Base-by-base conservation (phyloP, 768 basidiomycete species). In the Tricholoma hemisulphureum region DNA sequence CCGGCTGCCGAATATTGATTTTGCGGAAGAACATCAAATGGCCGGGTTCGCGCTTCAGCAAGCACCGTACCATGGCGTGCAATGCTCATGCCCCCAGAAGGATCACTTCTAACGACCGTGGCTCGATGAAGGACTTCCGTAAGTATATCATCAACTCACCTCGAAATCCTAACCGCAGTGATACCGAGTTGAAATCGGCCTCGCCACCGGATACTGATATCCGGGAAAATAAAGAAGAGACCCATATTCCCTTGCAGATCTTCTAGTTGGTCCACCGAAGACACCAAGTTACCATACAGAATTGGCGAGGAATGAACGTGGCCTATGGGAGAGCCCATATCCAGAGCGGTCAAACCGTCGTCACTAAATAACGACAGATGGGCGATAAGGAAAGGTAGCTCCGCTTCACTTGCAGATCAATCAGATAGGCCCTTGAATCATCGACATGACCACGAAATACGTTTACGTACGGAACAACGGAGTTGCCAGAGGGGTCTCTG, bases 201-300 rank as follows among this genome's bases (percentile, higher is more conserved):
- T 23, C 83, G 79, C 76, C 82, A 83, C 16, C 91, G 83, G 56
- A 96, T 84, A 69, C 91, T 93, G 65, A 92, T 91, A 71, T 97
- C 94, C 6, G 94, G 88, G 66, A 95, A 97, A 54, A 94, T 73
- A 65, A 97, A 95, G 71, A 90, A 95, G 45, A 91, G 76, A n/a
- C 93, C 89, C 65, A 80, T 78, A 51, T 87, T 85, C 56, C 91
- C 91, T 69, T 90, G 85, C 35, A 89, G 79, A 70, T 96, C 91
- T 60, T 88, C 84, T 65, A 94, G 76, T 51, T 87, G 82, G 46
- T 95, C 87, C 5, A 92, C 83, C 1, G 89, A 87, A 14, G 93
- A 86, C 24, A 95, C 91, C 26, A 95, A 77, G 60, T 88, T 91
- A 48, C 94, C 94, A 68, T 95, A 93, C 26, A 96, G 77, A 61